phyloP scores from a whole-genome alignment of 108 stramenopile genomes.

The Nitzschia palea region DNA sequence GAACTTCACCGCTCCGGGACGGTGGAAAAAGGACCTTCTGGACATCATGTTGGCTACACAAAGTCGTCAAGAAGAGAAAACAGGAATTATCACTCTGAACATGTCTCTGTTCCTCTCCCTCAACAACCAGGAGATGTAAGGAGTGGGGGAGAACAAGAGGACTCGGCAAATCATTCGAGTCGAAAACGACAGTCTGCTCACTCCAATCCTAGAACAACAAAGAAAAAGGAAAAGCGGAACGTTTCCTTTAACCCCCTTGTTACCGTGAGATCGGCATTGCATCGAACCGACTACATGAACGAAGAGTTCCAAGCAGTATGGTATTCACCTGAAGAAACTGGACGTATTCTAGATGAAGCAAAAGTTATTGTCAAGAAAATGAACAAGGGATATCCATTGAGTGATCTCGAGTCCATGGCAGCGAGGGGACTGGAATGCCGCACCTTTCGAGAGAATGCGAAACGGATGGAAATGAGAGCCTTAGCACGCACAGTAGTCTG shows the following conservation, averaged over 20 bases:
- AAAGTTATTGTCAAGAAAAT: not conserved
- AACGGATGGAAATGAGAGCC: not conserved
- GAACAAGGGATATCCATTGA: not conserved
- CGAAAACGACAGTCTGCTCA: too few species aligned
- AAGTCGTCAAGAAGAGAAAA: too few species aligned
- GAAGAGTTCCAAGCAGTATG: constrained; percentile 9
- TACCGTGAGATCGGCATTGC: not conserved
- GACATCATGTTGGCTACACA: too few species aligned
- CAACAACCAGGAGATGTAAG: too few species aligned
- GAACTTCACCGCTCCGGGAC: too few species aligned
- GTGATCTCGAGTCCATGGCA: not conserved
- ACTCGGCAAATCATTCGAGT: too few species aligned
- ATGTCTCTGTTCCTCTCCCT: too few species aligned
- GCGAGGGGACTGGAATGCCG: constrained; percentile 5
- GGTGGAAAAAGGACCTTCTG: too few species aligned
- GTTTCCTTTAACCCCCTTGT: not conserved
- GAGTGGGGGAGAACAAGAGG: too few species aligned
- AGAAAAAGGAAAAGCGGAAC: not conserved
- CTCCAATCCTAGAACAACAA: too few species aligned
- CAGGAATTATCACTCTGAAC: too few species aligned
- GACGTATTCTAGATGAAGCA: not conserved
- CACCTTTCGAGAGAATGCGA: not conserved
- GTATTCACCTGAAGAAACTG: constrained; percentile 2
- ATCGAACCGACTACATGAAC: not conserved
- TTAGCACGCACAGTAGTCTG: not conserved